Evolutionary conservation across 2,329 filamentous ascomycete genomes (phyloP).

Genomic region (Calonectria pseudoturangicola): DNA sequence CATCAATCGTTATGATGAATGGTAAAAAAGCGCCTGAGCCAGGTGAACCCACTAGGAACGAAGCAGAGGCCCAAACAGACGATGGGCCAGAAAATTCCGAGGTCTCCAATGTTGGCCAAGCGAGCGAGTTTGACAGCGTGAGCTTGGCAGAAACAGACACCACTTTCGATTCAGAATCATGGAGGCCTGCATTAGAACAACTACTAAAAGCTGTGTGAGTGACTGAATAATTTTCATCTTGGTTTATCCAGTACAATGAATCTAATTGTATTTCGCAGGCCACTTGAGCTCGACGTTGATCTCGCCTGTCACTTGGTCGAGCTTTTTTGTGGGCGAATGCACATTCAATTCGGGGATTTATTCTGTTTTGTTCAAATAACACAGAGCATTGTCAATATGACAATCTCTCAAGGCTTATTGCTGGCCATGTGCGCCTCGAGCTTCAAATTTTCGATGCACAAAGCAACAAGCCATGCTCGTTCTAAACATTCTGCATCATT

Average conservation of each 20-base stretch:
- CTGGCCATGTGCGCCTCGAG: slow-evolving; percentile 38
- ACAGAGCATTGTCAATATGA: not conserved
- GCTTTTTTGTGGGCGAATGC: slow-evolving; percentile 22
- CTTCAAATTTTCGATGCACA: slow-evolving; percentile 33
- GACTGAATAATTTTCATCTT: not conserved
- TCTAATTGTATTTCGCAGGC: not conserved
- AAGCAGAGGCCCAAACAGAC: not conserved
- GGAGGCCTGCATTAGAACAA: slow-evolving; percentile 16
- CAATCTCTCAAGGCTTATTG: slow-evolving; percentile 1
- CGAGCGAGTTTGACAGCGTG: slow-evolving; percentile 23
- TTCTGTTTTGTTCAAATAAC: slow-evolving; percentile 1
- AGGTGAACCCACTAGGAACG: not conserved
- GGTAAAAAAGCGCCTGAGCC: not conserved
- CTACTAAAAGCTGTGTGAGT: not conserved
- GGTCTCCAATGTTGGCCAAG: slow-evolving; percentile 10
- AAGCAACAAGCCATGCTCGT: not conserved
- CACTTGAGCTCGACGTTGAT: not conserved
- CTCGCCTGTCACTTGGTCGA: slow-evolving; percentile 21
- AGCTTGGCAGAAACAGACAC: not conserved
- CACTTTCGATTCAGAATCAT: not conserved
- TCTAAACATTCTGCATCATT: not conserved
- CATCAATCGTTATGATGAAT: not conserved
- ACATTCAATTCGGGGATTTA: slow-evolving; percentile 20
- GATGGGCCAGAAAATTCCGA: not conserved
- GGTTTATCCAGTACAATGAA: not conserved